phyloP scores from a whole-genome alignment of 2,329 filamentous ascomycete species.

The Xylaria polymorpha region DNA sequence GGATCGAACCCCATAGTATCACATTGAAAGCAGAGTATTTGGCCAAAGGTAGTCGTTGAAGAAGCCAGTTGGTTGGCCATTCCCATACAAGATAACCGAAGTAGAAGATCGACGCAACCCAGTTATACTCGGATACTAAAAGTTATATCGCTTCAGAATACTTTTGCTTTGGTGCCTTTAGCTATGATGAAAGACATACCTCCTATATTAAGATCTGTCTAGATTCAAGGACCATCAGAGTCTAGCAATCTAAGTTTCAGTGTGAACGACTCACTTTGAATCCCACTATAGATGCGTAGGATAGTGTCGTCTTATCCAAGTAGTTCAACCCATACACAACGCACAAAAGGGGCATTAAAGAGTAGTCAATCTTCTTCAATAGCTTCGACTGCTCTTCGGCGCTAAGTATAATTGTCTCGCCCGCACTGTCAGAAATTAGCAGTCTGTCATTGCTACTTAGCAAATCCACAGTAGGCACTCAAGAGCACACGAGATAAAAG shows the following conservation, averaged over 20 bases:
- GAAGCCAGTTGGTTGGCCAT: conserved; percentile 72
- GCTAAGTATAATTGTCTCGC: conserved; percentile 52
- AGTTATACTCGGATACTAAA: conserved; percentile 47
- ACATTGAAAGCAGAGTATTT: conserved; percentile 75
- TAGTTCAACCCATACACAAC: conserved; percentile 69
- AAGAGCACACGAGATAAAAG: neutral
- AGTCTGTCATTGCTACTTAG: conserved; percentile 1
- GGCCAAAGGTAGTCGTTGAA: conserved; percentile 72
- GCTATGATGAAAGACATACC: conserved; percentile 34
- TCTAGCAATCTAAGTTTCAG: neutral
- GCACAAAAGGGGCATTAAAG: conserved; percentile 65
- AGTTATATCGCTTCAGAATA: conserved; percentile 55
- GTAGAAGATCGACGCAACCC: conserved; percentile 64
- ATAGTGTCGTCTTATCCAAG: conserved; percentile 58
- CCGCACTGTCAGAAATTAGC: conserved; percentile 39
- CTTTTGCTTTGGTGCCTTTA: neutral
- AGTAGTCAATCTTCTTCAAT: conserved; percentile 59
- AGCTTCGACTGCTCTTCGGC: conserved; percentile 55
- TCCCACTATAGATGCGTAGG: conserved; percentile 66
- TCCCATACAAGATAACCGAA: conserved; percentile 67
- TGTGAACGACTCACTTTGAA: conserved; percentile 52
- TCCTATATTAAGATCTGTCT: conserved; percentile 41
- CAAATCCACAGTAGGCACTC: neutral
- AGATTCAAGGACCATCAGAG: neutral
- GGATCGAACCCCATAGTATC: conserved; percentile 67